phyloP scores from a whole-genome alignment of 805 yeast genomes.

The Saturnispora galanensis region DNA sequence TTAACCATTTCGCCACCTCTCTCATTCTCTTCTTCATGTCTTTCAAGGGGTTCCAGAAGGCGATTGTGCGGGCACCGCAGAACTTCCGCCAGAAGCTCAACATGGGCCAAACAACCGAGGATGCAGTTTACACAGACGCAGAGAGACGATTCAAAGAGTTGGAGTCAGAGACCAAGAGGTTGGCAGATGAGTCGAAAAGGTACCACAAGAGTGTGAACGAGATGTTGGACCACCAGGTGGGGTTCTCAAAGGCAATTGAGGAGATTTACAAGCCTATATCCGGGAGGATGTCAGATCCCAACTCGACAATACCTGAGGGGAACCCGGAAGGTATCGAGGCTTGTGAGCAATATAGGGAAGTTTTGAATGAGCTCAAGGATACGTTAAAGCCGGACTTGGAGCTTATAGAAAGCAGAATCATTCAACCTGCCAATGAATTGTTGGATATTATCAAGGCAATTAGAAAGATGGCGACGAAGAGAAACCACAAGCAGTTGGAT shows the following conservation, averaged over 20 bases:
- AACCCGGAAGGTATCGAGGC: slow-evolving; percentile 96
- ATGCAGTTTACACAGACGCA: slow-evolving; percentile 89
- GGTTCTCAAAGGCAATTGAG: slow-evolving; percentile 90
- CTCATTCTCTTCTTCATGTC: slow-evolving; percentile 41
- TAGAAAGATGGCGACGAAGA: slow-evolving; percentile 88
- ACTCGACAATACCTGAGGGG: slow-evolving; percentile 77
- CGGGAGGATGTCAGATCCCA: slow-evolving; percentile 87
- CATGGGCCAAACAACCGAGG: slow-evolving; percentile 72
- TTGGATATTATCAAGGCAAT: slow-evolving; percentile 71
- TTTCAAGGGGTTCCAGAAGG: slow-evolving; percentile 78
- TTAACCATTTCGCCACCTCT: background rate
- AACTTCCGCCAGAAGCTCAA: slow-evolving; percentile 80
- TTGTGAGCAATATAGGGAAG: slow-evolving; percentile 79
- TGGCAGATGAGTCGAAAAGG: slow-evolving; percentile 82
- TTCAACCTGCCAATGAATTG: slow-evolving; percentile 85
- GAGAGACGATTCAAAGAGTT: slow-evolving; percentile 92
- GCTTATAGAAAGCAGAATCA: slow-evolving; percentile 80
- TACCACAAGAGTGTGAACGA: slow-evolving; percentile 89
- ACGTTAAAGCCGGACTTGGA: slow-evolving; percentile 88
- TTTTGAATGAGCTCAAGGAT: slow-evolving; percentile 77
- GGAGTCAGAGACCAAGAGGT: slow-evolving; percentile 79
- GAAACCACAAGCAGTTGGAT: slow-evolving; percentile 92
- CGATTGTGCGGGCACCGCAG: slow-evolving; percentile 84
- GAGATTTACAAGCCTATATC: slow-evolving; percentile 94
- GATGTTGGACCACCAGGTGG: slow-evolving; percentile 88